Base-by-base conservation (phyloP, 768 basidiomycete genomes). In the Epithele typhae region DNA sequence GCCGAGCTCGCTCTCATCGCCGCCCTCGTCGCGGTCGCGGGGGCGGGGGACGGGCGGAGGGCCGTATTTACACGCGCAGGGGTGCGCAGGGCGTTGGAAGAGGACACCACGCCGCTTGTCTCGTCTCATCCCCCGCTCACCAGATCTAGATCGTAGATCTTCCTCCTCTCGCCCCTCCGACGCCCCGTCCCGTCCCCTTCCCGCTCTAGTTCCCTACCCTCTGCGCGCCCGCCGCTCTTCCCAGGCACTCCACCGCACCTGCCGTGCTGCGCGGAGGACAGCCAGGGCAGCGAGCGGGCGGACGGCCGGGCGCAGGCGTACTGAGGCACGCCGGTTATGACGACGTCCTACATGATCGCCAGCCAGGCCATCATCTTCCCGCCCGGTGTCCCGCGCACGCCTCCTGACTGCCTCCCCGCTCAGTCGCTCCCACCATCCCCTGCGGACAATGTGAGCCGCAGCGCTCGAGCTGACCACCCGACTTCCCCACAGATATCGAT, bases 131-230 rank as follows among this genome's bases (percentile, higher is more conserved):
- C 41, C 19, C 39, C 42, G 32, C 42, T 30, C 42, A 34, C 41
- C 41, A 42, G 41, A 43, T 43, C 42, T 43, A 43, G 42, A 43
- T 43, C 42, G 42, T 43, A 43, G 42, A 43, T 43, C 42, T 43
- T 35, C 33, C 33, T 23, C 24, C 38, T 27, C 24, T 25, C 23
- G 17, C 23, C 41, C 39, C 23, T 40, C 24, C 15, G 25, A 15
- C 9, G 11, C 4, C 24, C 39, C 24, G 27, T 36, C 35, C 35
- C 12, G 6, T 36, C 18, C 35, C 35, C 35, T 36, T 42, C 19
- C 27, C 41, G 41, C 30, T 34, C 41, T 42, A 32, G 27, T 30
- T 19, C 32, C 41, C 25, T 17, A 12, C 27, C 14, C 27, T 14
- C 7, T 14, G 8, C 27, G 27, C 27, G 8, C 14, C 14, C 27